phyloP scores from a whole-genome alignment of 768 basidiomycete genomes.

The Psilocybe subaeruginosa region DNA sequence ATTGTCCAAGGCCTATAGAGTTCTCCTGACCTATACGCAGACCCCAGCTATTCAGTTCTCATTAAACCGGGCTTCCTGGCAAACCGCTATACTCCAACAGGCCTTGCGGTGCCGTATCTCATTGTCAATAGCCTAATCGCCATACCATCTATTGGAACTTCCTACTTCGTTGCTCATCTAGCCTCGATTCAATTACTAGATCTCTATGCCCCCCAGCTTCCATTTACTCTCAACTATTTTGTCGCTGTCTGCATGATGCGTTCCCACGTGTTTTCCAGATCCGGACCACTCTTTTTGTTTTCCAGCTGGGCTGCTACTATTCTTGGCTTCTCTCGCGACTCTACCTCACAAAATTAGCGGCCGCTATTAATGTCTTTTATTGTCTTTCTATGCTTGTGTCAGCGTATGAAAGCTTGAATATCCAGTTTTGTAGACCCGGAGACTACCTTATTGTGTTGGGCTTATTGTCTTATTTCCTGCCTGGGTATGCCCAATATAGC shows the following conservation, averaged over 20 bases:
- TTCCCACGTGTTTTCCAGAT: slow-evolving; percentile 18
- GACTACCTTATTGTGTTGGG: slow-evolving; percentile 10
- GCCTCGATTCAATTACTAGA: not conserved
- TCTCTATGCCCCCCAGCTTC: not conserved
- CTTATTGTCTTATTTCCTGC: slow-evolving; percentile 15
- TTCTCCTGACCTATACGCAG: not conserved
- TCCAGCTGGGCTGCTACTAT: not conserved
- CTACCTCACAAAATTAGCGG: not conserved
- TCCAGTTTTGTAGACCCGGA: not conserved
- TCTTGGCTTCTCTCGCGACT: not conserved
- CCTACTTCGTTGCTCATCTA: not conserved
- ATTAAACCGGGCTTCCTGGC: not conserved
- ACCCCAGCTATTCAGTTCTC: not conserved
- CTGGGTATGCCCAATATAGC: slow-evolving; percentile 5
- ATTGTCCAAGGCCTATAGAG: not conserved
- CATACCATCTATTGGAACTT: not conserved
- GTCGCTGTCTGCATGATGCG: not conserved
- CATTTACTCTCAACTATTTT: not conserved
- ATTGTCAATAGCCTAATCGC: not conserved
- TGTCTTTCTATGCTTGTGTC: slow-evolving; percentile 15
- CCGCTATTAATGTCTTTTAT: slow-evolving; percentile 13
- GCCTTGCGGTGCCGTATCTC: not conserved
- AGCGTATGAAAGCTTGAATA: slow-evolving; percentile 5
- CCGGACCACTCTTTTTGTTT: slow-evolving; percentile 27
- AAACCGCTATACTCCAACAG: not conserved